A percentile compares a stretch with the other conserved stretches of the same genome.
These are phyloP conservation scores for Nakazawaea holstii DNA, from an alignment of 805 yeast species.

Conservation along the genomic window DNA sequence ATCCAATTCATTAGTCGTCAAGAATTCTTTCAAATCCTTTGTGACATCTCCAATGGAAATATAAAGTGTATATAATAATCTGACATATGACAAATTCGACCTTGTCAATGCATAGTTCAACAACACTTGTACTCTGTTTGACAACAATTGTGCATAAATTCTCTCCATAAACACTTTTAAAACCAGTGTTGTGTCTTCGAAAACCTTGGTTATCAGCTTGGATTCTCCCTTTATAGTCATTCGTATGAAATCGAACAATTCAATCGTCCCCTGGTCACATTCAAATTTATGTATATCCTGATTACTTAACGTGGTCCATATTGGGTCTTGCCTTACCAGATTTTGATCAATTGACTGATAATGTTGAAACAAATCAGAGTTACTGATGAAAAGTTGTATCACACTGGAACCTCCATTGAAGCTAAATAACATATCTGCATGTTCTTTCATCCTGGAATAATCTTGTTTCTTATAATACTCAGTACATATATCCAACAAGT, in stretches of 20 bases:
- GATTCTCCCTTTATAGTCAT: constrained; percentile 68
- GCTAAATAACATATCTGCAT: constrained; percentile 67
- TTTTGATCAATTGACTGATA: constrained; percentile 31
- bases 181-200: constrained; percentile 62
- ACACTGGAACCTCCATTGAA: constrained; percentile 85
- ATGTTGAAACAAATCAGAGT: constrained; percentile 63
- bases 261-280: constrained; percentile 47
- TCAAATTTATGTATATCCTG: constrained; percentile 45
- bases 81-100: constrained; percentile 66
- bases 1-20: constrained; percentile 40
- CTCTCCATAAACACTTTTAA: constrained; percentile 67
- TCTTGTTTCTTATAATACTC: constrained; percentile 68
- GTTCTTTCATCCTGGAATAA: constrained; percentile 65
- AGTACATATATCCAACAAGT: constrained; percentile 64
- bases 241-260: constrained; percentile 49
- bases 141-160: constrained; percentile 67
- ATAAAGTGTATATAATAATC: constrained; percentile 68
- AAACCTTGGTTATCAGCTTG: constrained; percentile 66
- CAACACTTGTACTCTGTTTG: constrained; percentile 49
- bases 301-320: constrained; percentile 58
- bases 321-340: constrained; percentile 35
- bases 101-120: constrained; percentile 58
- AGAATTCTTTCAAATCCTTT: constrained; percentile 57
- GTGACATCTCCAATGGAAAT: constrained; percentile 54
- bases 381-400: constrained; percentile 74